A percentile compares a stretch with the other conserved stretches of the same genome.
Conservation (phyloP, 2,329 filamentous ascomycete genomes). For the Teratosphaeria viscida region DNA sequence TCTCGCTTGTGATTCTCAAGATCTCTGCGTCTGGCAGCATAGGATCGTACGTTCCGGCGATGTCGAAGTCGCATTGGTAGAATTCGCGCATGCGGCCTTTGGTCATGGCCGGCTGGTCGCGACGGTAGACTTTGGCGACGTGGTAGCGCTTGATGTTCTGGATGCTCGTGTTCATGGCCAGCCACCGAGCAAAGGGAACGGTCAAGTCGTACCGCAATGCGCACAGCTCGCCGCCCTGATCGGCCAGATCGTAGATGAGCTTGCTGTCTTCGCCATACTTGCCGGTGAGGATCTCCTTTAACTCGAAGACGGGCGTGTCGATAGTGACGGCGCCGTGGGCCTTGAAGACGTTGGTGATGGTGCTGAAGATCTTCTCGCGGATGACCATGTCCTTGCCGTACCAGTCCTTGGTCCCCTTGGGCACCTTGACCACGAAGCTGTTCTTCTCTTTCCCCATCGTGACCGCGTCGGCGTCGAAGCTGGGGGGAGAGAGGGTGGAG, state of each 20-base stretch:
- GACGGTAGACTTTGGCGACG: constrained; percentile 82
- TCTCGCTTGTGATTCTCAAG: constrained; percentile 70
- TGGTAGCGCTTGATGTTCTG: constrained; percentile 88
- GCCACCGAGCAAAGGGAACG: constrained; percentile 82
- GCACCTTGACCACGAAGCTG: constrained; percentile 64
- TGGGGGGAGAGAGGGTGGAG: neutral
- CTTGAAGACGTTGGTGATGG: constrained; percentile 71
- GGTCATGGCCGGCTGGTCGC: constrained; percentile 75
- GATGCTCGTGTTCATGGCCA: constrained; percentile 79
- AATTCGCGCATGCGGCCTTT: constrained; percentile 93
- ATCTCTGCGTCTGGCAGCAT: constrained; percentile 93
- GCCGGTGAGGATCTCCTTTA: constrained; percentile 74
- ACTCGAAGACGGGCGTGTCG: constrained; percentile 75
- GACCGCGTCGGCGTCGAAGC: neutral
- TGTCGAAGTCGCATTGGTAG: constrained; percentile 96
- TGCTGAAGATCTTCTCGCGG: constrained; percentile 67
- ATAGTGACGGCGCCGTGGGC: constrained; percentile 70
- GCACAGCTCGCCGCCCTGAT: constrained; percentile 78
- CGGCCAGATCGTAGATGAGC: constrained; percentile 80
- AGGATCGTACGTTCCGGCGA: constrained; percentile 75
- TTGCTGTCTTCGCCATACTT: constrained; percentile 92
- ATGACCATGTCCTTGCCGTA: constrained; percentile 68
- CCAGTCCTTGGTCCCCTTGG: constrained; percentile 87
- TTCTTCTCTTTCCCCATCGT: constrained; percentile 37
- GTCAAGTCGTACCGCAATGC: constrained; percentile 81